phyloP scores from a whole-genome alignment of 441 rosid genomes.

The Flueggea neowawraea region DNA sequence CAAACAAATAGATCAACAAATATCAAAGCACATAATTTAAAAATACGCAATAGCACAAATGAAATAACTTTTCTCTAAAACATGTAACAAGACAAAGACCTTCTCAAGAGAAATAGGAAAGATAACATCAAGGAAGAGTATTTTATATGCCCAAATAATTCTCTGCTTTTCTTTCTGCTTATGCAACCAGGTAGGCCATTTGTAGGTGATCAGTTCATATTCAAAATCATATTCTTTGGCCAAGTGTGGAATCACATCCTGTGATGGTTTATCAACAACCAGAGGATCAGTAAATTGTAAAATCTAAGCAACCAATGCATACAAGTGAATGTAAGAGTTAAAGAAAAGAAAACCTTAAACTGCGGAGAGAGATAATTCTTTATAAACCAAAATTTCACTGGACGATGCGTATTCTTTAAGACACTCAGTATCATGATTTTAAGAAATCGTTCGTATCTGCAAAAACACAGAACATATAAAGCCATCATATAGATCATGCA shows the following conservation, averaged over 20 bases:
- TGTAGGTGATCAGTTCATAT: conserved; percentile 91
- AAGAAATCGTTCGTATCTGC: conserved; percentile 94
- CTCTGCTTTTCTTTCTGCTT: conserved; percentile 99
- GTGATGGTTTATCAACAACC: conserved; percentile 18
- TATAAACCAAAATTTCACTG: conserved; percentile 99
- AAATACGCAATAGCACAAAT: conserved; percentile 12
- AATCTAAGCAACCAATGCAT: conserved; percentile 2
- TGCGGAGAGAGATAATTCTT: conserved; percentile 98
- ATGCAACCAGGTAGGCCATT: conserved; percentile 99
- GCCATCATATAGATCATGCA: neutral
- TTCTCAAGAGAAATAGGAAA: conserved; percentile 97
- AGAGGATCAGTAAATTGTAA: conserved; percentile 10
- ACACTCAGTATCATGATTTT: conserved; percentile 98
- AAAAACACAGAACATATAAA: conserved; percentile 5
- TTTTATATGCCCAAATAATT: conserved; percentile 99
- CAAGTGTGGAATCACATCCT: conserved; percentile 99
- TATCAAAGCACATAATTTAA: neutral
- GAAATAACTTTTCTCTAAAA: conserved; percentile 3
- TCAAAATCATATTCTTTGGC: conserved; percentile 91
- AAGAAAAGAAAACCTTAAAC: conserved; percentile 68
- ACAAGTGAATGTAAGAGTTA: conserved; percentile 6
- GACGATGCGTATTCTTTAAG: conserved; percentile 87
- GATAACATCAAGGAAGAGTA: conserved; percentile 96
- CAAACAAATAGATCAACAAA: conserved; percentile 5
- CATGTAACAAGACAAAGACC: conserved; percentile 35